phyloP scores from a whole-genome alignment of 805 yeast species.

The Isabelozyma pseudorhagii region DNA sequence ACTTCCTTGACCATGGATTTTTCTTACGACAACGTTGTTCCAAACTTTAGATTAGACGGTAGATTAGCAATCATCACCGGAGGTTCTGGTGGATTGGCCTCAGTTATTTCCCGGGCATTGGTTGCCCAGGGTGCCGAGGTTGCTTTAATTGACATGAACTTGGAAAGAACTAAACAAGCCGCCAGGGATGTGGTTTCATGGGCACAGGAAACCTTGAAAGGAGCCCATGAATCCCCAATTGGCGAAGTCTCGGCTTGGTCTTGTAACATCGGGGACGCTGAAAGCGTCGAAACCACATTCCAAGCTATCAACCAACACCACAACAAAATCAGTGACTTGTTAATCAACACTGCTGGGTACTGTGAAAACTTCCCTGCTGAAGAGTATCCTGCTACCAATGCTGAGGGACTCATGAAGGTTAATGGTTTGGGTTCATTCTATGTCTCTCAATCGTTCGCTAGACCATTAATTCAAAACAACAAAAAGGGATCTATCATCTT shows the following conservation, averaged over 20 bases:
- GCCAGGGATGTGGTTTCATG: constrained; percentile 46
- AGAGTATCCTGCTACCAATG: constrained; percentile 69
- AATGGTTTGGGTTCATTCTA: constrained; percentile 73
- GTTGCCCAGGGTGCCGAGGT: constrained; percentile 75
- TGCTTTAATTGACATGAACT: constrained; percentile 68
- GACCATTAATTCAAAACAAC: constrained; percentile 57
- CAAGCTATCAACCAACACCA: constrained; percentile 53
- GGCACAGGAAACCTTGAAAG: constrained; percentile 44
- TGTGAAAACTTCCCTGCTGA: constrained; percentile 78
- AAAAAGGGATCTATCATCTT: constrained; percentile 60
- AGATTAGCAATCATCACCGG: constrained; percentile 74
- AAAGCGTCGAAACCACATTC: constrained; percentile 54
- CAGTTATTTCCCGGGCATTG: constrained; percentile 61
- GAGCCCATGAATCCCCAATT: constrained; percentile 26
- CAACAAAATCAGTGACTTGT: constrained; percentile 57
- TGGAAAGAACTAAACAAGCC: constrained; percentile 55
- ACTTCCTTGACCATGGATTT: constrained; percentile 18
- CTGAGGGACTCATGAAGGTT: constrained; percentile 66
- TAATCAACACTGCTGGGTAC: constrained; percentile 81
- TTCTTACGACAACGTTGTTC: constrained; percentile 48
- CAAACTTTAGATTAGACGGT: constrained; percentile 65
- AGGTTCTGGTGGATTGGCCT: constrained; percentile 76
- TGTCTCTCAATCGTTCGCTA: constrained; percentile 72
- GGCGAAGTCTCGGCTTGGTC: constrained; percentile 59
- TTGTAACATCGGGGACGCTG: constrained; percentile 69